Evolutionary conservation across 2,329 filamentous ascomycete species (phyloP), one percentile per base, ranked within the genome.

Genomic region (Trichophyton benhamiae): DNA sequence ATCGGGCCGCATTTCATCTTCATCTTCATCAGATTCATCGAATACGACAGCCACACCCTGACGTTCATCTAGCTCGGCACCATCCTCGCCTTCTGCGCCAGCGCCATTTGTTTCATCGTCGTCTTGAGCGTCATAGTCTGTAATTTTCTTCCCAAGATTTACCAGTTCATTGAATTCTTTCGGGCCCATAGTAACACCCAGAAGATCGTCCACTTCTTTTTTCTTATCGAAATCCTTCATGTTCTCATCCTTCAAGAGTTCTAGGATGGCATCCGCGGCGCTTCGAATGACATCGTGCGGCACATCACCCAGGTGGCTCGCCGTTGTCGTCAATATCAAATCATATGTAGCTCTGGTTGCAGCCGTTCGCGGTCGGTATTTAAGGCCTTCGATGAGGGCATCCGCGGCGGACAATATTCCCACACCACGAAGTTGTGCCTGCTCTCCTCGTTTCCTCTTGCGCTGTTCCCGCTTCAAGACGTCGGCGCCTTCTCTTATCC

Each of bases 141-240:
- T 99, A 65, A 99, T 96, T 77, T 99, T 99, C 79, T 99, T 99
- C 66, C 91, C 90, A 49, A 99, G 78, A 71, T 96, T 99, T 61
- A 97, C 86, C 66, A 99, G 78, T 76, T 97, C 92, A 71, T 97
- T 97, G 78, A 97, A 99, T 72, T 96, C 87, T 72, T 96, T 95
- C 0, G 89, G 83, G 57, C 82, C 86, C 78, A 96, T 83, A 0
- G 85, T 85, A 41, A 82, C 82, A n/a, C 92, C 94, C 48, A 99
- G 75, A 63, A 97, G 85, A 66, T 97, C 94, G 68, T 99, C 94
- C 49, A 97, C 85, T 72, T 96, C 91, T 76, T 91, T 96, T 79
- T 99, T 99, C 80, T 95, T 96, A 73, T 99, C 94, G 63, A 95
- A 89, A 72, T 99, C 94, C 74, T 97, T 97, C 78, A 96, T 79